Base-by-base conservation (phyloP, 805 yeast species). In the Saturnispora silvae region DNA sequence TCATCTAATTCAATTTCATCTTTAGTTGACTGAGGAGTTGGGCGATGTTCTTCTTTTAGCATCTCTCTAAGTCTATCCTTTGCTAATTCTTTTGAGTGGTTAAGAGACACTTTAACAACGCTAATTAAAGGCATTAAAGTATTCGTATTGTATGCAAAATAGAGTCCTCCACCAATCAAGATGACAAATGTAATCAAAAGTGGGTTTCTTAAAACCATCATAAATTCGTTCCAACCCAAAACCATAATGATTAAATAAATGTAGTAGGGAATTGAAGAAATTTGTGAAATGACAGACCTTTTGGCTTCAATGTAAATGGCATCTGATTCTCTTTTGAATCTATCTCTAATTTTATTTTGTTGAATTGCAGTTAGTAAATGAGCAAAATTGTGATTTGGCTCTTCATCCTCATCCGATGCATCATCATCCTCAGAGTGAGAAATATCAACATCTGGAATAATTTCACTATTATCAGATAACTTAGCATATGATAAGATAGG, bases 171-270 rank as follows among this genome's bases (percentile, higher is more conserved):
- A 1, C 70, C 70, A 1, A 68, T 31, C 9, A 85, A 35, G 31
- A 87, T 53, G 1, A 72, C 49, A 34, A 86, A 54, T 5, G 81
- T 65, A 45, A 87, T 75, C 47, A 81, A 70, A n/a, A 89, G 50
- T 36, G 98, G 96, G 53, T 83, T 87, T 45, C 94, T 71, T 31
- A 92, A 52, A 14, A 92, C 73, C 8, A 92, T 80, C 81, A 86
- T 72, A 47, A 92, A 79, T 64, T 92, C 96, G 57, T 87, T 87
- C 96, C 96, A 92, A 8, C 98, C 98, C 17, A 92, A 64, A 3
- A 82, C 75, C 2, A 81, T 56, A 18, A 92, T 61, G 11, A 89
- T 52, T 9, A 75, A 60, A 60, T 84, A 86, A 40, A 92, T 74
- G 64, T 80, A 92, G 45, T 76, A 64, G 4, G 98, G 98, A 40